A percentile compares a stretch with the other conserved stretches of the same genome.
These are phyloP conservation scores for Sugiyamaella sp. DNA, from an alignment of 1,139 yeast species.

Conservation along the genomic window DNA sequence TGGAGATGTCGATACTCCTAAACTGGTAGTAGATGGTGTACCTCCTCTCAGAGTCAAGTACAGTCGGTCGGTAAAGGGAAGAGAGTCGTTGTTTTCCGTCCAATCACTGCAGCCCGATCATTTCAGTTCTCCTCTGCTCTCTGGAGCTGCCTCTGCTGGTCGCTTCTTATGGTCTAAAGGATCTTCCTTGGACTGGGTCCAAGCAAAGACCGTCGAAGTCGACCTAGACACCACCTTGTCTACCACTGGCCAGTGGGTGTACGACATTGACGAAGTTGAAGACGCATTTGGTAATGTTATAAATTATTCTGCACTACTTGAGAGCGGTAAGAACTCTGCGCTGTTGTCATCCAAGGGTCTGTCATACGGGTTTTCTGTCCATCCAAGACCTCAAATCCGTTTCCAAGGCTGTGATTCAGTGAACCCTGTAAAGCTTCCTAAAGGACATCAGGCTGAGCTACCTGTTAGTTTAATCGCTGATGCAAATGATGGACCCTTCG, in stretches of 20 bases:
- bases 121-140: slow-evolving; percentile 46
- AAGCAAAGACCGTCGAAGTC: slow-evolving; percentile 50
- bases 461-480: slow-evolving; percentile 33
- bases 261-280: slow-evolving; percentile 63
- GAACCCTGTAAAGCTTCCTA: slow-evolving; percentile 40
- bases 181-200: slow-evolving; percentile 56
- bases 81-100: slow-evolving; percentile 47
- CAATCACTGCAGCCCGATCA: slow-evolving; percentile 55
- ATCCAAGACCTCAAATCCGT: slow-evolving; percentile 59
- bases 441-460: slow-evolving; percentile 35
- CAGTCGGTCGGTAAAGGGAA: slow-evolving; percentile 56
- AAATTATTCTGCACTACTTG: slow-evolving; percentile 49
- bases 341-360: slow-evolving; percentile 30
- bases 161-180: slow-evolving; percentile 38
- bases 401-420: slow-evolving; percentile 43
- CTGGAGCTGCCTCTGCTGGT: slow-evolving; percentile 29
- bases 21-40: slow-evolving; percentile 66
- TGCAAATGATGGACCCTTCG: slow-evolving; percentile 40
- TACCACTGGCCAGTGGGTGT: slow-evolving; percentile 62
- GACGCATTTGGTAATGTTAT: slow-evolving; percentile 78
- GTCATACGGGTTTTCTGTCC: slow-evolving; percentile 60
- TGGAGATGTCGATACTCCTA: slow-evolving; percentile 59
- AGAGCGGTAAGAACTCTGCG: slow-evolving; percentile 40
- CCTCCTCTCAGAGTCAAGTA: slow-evolving; percentile 73
- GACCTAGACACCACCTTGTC: slow-evolving; percentile 53